Evolutionary conservation across 768 basidiomycete genomes (phyloP).

Genomic region (Leccinum uliginosum): DNA sequence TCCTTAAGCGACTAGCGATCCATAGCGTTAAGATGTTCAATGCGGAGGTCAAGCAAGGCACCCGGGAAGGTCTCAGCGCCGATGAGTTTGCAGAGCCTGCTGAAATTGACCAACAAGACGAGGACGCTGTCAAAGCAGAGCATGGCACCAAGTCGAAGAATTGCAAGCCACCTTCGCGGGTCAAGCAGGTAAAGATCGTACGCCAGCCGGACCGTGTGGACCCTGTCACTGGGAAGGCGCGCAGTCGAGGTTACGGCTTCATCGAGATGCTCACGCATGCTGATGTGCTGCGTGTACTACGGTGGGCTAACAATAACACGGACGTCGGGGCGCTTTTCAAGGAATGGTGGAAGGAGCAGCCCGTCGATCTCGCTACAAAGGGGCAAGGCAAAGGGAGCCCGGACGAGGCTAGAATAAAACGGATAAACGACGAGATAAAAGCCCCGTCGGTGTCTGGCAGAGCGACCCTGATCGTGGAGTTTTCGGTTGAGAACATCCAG

Average conservation of each 20-base stretch:
- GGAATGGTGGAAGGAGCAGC: slow-evolving; percentile 84
- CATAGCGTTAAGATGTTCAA: slow-evolving; percentile 81
- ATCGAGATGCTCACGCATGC: slow-evolving; percentile 84
- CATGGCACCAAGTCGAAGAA: slow-evolving; percentile 23
- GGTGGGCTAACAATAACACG: slow-evolving; percentile 93
- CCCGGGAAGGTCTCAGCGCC: slow-evolving; percentile 53
- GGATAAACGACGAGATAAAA: slow-evolving; percentile 53
- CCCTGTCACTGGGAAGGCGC: slow-evolving; percentile 77
- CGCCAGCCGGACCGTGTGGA: slow-evolving; percentile 89
- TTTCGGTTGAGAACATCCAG: slow-evolving; percentile 92
- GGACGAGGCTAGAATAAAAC: slow-evolving; percentile 50
- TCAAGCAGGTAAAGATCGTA: slow-evolving; percentile 91
- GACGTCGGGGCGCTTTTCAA: slow-evolving; percentile 60
- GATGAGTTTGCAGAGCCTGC: slow-evolving; percentile 64
- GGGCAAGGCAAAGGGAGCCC: slow-evolving; percentile 47
- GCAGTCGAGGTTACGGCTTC: slow-evolving; percentile 94
- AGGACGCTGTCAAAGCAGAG: slow-evolving; percentile 26
- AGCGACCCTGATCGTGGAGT: slow-evolving; percentile 80
- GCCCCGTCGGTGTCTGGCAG: slow-evolving; percentile 34
- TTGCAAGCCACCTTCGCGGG: slow-evolving; percentile 38
- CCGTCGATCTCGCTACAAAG: slow-evolving; percentile 49
- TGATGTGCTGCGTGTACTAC: slow-evolving; percentile 84
- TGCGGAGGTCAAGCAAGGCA: slow-evolving; percentile 62
- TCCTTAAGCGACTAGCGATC: slow-evolving; percentile 81
- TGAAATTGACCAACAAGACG: slow-evolving; percentile 25